These are phyloP conservation scores for Tillandsia fasciculata DNA, from an alignment of 176 grass and related monocot species.

Conservation along the genomic window DNA sequence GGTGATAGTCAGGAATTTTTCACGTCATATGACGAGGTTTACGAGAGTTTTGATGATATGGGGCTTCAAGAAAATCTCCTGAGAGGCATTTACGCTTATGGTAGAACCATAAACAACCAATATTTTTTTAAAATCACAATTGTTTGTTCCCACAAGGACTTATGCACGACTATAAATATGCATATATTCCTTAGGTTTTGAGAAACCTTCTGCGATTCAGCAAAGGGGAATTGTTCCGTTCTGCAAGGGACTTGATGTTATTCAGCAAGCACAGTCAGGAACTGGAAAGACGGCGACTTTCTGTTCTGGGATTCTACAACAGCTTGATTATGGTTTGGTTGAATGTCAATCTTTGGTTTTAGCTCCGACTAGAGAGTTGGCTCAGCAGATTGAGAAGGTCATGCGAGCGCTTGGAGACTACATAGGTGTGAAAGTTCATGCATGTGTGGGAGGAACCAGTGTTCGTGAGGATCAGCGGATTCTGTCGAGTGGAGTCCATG, in stretches of 20 bases:
- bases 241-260: slow-evolving; percentile 13
- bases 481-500: slow-evolving; percentile 11
- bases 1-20: slow-evolving; percentile 8
- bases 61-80: slow-evolving; percentile 8
- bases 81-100: slow-evolving; percentile 11
- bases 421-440: slow-evolving; percentile 9
- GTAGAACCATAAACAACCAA: background rate
- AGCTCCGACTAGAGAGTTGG: slow-evolving; percentile 4
- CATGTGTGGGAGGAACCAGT: slow-evolving; percentile 2
- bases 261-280: slow-evolving; percentile 7
- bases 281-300: slow-evolving; percentile 11
- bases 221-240: slow-evolving; percentile 11
- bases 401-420: slow-evolving; percentile 14
- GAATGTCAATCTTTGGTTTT: slow-evolving; percentile 6
- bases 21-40: slow-evolving; percentile 10
- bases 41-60: slow-evolving; percentile 10
- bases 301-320: slow-evolving; percentile 10
- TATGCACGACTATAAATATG: too few relatives aligned
- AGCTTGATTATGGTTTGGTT: slow-evolving; percentile 10
- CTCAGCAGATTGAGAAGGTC: slow-evolving; percentile 8
- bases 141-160: too few relatives aligned
- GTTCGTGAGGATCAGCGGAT: slow-evolving; percentile 8
- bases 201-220: slow-evolving; percentile 12
- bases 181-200: slow-evolving; percentile 3
- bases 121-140: background rate